Percentiles rank a stretch among this genome's conserved stretches.
Conservation (phyloP, 2,329 filamentous ascomycete genomes). For the Fusarium odoratissimum region DNA sequence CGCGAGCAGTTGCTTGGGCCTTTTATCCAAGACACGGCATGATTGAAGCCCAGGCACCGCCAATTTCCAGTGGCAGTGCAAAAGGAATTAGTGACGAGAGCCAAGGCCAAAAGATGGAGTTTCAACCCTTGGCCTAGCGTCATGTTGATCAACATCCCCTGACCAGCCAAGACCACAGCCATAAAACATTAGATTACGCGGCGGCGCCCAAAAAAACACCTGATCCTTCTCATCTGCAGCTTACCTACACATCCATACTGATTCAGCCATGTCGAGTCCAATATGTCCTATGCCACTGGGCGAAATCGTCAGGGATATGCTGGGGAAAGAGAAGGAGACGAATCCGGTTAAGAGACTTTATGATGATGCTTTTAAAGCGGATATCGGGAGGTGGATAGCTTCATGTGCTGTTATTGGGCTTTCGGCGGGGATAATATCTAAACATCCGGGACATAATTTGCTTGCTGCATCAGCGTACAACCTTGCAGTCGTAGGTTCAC, state of each 20-base stretch:
- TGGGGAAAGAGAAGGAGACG: constrained; percentile 19
- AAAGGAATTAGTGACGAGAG: not conserved
- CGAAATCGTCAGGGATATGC: constrained; percentile 26
- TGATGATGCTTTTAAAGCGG: constrained; percentile 29
- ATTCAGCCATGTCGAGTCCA: constrained; percentile 17
- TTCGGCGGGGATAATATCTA: constrained; percentile 32
- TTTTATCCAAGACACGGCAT: not conserved
- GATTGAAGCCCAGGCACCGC: not conserved
- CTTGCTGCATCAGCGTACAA: constrained; percentile 26
- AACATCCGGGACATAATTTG: constrained; percentile 8
- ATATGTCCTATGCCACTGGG: constrained; percentile 25
- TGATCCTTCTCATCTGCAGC: not conserved
- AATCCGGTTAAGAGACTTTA: constrained; percentile 32
- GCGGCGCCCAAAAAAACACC: not conserved
- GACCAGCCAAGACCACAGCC: constrained; percentile 14
- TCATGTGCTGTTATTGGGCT: constrained; percentile 26
- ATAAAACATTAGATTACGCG: not conserved
- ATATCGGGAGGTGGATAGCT: constrained; percentile 28
- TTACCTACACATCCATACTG: not conserved
- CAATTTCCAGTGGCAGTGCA: constrained; percentile 6
- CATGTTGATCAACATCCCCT: constrained; percentile 2
- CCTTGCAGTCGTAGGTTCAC: constrained; percentile 15
- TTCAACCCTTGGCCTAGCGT: constrained; percentile 5
- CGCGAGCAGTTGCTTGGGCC: not conserved
- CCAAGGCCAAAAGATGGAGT: constrained; percentile 7